Percentiles rank a stretch among this genome's conserved stretches.
phyloP scores from a whole-genome alignment of 2,329 filamentous ascomycete genomes.

The Ceratocystis cacaofunesta region DNA sequence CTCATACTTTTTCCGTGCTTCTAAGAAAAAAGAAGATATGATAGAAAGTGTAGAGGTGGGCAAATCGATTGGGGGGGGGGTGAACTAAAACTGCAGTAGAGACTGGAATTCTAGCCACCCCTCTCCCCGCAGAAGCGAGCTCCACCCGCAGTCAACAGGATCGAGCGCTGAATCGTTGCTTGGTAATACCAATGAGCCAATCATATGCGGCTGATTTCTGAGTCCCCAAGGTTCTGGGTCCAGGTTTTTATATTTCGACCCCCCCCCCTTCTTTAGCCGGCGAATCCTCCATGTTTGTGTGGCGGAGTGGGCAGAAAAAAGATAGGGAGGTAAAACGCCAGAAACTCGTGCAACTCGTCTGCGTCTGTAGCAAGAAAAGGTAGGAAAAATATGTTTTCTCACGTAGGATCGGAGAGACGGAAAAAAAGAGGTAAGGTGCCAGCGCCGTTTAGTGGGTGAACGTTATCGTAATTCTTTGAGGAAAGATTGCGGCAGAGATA shows the following conservation, averaged over 20 bases:
- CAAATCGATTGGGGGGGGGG: neutral
- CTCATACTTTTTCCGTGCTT: neutral
- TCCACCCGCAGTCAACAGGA: slow-evolving; percentile 4
- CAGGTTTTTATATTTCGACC: slow-evolving; percentile 2
- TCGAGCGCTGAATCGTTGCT: neutral
- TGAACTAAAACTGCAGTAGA: neutral
- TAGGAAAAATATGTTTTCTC: neutral
- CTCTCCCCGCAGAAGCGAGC: slow-evolving; percentile 1
- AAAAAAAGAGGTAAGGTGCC: neutral
- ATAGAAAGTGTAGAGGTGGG: neutral
- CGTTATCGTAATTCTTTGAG: neutral
- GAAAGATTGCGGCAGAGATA: neutral
- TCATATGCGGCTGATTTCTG: neutral
- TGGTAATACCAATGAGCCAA: slow-evolving; percentile 1
- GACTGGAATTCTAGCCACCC: neutral
- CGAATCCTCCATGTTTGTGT: slow-evolving; percentile 6
- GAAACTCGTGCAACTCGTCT: slow-evolving; percentile 5
- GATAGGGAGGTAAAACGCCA: slow-evolving; percentile 3
- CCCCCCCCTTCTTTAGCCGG: neutral
- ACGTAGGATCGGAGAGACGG: neutral
- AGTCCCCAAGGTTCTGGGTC: slow-evolving; percentile 6
- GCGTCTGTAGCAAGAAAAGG: neutral
- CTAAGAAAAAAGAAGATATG: neutral
- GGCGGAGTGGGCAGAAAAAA: slow-evolving; percentile 3
- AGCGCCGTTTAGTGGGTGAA: neutral